A percentile compares a stretch with the other conserved stretches of the same genome.
These are phyloP conservation scores for Heliosperma pusillum DNA, from an alignment of 148 eudicot species.

Conservation along the genomic window DNA sequence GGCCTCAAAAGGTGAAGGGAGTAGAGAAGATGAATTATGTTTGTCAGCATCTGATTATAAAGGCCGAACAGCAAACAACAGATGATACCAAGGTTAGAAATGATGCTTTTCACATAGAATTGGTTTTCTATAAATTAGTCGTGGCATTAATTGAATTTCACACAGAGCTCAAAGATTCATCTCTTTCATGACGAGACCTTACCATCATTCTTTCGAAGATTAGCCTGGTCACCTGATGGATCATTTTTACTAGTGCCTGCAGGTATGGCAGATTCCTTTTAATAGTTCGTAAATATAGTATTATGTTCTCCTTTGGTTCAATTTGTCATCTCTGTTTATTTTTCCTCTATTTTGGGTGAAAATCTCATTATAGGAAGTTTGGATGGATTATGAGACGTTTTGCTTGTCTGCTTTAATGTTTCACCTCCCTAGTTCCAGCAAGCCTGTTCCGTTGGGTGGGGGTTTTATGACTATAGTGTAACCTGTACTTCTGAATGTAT, in stretches of 20 bases:
- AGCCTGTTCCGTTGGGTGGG: background rate
- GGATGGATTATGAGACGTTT: background rate
- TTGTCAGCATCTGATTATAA: constrained; percentile 76
- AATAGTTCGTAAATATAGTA: constrained; percentile 4
- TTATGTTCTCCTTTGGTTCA: background rate
- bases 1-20: constrained; percentile 76
- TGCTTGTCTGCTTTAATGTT: background rate
- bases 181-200: constrained; percentile 95
- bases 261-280: constrained; percentile 44
- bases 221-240: constrained; percentile 97
- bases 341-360: background rate
- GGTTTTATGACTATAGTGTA: background rate
- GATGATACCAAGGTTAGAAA: constrained; percentile 74
- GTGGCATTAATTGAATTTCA: constrained; percentile 15
- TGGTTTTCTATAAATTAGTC: background rate
- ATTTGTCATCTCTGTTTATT: background rate
- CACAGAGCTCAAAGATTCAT: constrained; percentile 69
- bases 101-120: constrained; percentile 1
- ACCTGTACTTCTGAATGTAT: background rate
- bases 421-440: background rate
- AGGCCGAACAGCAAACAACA: constrained; percentile 51
- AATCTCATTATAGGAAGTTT: background rate
- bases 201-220: constrained; percentile 94
- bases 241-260: constrained; percentile 92
- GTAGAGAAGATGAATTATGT: constrained; percentile 61